Evolutionary conservation across 169 alveolate species (phyloP), one percentile per base, ranked within the genome.

Genomic region (Plasmodium billcollinsi): DNA sequence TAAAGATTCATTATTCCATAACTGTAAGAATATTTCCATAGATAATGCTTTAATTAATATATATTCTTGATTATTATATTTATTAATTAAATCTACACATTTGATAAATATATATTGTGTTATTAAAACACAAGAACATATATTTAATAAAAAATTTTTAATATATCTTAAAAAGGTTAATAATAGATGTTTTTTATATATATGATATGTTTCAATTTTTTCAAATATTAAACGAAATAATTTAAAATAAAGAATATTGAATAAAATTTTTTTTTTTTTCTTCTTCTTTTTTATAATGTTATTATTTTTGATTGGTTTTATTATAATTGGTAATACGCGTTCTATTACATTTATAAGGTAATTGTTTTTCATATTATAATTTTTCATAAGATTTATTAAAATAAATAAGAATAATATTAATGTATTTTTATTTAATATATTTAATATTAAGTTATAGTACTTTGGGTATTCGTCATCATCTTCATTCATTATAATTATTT

Each of bases 1-100:
- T 15, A 83, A 20, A 33, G 70, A 83, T 9, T 83, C 91, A 18
- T 83, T 83, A 45, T 83, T 83, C 91, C 91, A 83, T 18, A 83
- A 20, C n/a, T 83, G 91, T 24, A 83, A 58, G 12, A 69, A 69
- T 54, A 83, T 83, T 56, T 83, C 91, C 85, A 83, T 67, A 2
- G 91, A 67, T 8, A 72, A 63, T 2, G 91, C 69, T 49, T 83
- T 83, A 1, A 83, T 83, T 63, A 83, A 58, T 18, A 83, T 83
- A 62, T 56, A 83, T 6, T 83, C 73, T 49, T 83, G 91, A 54
- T 83, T 83, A 49, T 83, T 83, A 26, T 83, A 83, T 50, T 83
- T 83, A 12, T 69, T 83, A 63, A 83, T 83, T 21, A 83, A 33
- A 21, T 83, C 91, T 1, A 83, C 52, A 39, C 91, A 83, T 67